Percentiles rank a stretch among this genome's conserved stretches.
Conservation (phyloP, 768 basidiomycete species). For the Phlebiopsis gigantea region DNA sequence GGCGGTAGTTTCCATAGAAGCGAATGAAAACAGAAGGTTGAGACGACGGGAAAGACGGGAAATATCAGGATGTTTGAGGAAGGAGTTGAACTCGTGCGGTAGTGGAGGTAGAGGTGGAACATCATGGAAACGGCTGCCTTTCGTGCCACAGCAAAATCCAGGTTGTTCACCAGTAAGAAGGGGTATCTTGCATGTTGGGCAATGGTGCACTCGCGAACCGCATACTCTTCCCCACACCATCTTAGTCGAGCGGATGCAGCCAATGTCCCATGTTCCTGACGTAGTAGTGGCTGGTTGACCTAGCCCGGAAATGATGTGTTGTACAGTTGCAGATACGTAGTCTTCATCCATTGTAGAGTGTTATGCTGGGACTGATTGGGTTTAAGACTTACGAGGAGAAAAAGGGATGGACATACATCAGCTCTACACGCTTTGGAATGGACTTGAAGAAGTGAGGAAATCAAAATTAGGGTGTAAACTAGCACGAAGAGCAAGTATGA, state of each 20-base stretch:
- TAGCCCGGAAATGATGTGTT: not conserved
- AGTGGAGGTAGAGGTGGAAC: conserved; percentile 26
- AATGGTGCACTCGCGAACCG: conserved; percentile 4
- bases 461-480: too few species aligned
- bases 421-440: too few species aligned
- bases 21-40: conserved; percentile 30
- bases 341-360: too few species aligned
- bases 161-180: conserved; percentile 26
- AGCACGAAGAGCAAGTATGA: too few species aligned
- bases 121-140: conserved; percentile 17
- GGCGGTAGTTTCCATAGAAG: conserved; percentile 24
- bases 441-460: too few species aligned
- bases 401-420: too few species aligned
- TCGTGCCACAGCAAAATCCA: conserved; percentile 30
- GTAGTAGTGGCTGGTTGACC: not conserved
- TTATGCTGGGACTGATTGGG: too few species aligned
- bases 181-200: conserved; percentile 18
- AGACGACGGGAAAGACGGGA: conserved; percentile 23
- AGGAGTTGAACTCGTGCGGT: conserved; percentile 21
- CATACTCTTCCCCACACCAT: not conserved
- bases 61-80: conserved; percentile 23
- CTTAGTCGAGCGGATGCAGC: not conserved
- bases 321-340: not conserved
- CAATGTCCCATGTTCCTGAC: not conserved
- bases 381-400: too few species aligned